Conservation (phyloP, 257 asterid species). For the Oldenlandia corymbosa region DNA sequence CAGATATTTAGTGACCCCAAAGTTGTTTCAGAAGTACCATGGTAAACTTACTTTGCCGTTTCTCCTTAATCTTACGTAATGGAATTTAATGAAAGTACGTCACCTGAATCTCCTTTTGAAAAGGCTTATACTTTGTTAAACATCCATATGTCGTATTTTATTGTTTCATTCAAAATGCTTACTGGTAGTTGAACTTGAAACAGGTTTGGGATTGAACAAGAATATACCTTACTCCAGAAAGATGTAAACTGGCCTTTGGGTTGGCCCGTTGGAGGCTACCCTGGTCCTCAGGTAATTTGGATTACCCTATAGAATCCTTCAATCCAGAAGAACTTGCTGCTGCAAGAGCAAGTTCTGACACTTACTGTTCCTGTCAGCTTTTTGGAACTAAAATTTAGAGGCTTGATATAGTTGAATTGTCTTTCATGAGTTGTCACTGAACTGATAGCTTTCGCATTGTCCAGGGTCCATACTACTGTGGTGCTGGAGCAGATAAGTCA, state of each 20-base stretch:
- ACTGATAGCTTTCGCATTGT: conserved; percentile 15
- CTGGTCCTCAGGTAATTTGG: conserved; percentile 86
- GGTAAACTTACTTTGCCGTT: conserved; percentile 35
- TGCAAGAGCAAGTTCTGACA: background rate
- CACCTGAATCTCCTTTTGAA: background rate
- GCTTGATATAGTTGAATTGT: background rate
- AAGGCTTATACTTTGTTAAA: background rate
- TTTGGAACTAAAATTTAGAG: background rate
- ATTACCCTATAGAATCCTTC: background rate
- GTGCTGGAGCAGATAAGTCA: conserved; percentile 90
- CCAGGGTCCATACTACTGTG: conserved; percentile 98
- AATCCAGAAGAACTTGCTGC: background rate
- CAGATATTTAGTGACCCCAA: conserved; percentile 73
- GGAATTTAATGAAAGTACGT: background rate
- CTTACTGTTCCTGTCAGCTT: background rate
- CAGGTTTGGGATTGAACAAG: conserved; percentile 96
- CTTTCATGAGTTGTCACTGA: background rate
- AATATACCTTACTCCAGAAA: conserved; percentile 78
- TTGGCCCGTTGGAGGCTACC: conserved; percentile 97
- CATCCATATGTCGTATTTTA: background rate
- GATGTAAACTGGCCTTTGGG: conserved; percentile 92
- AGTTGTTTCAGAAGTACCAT: conserved; percentile 80
- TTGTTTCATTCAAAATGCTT: conserved; percentile 1
- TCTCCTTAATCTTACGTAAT: background rate
- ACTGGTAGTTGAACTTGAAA: conserved; percentile 14